These are phyloP conservation scores for Aspergillus ochraceus DNA, from an alignment of 2,329 filamentous ascomycete species.

Conservation along the genomic window DNA sequence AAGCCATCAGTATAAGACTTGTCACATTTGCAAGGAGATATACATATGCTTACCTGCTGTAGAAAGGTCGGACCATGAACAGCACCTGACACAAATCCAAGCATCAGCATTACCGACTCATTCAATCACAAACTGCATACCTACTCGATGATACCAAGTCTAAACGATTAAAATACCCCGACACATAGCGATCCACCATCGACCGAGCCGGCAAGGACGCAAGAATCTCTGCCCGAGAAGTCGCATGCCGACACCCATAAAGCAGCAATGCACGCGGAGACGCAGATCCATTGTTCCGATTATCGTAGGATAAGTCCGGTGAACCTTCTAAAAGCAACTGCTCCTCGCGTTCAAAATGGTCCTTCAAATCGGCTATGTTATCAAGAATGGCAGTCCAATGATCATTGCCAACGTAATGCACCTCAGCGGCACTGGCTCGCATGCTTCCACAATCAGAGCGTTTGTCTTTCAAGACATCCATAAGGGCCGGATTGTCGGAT, in stretches of 20 bases:
- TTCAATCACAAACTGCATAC: neutral
- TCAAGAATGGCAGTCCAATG: constrained; percentile 31
- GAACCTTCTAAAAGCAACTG: constrained; percentile 11
- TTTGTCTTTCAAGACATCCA: neutral
- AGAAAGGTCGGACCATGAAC: constrained; percentile 32
- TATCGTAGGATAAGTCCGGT: neutral
- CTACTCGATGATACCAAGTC: neutral
- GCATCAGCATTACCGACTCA: constrained; percentile 8
- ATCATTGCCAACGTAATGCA: constrained; percentile 25
- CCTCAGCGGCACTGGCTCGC: constrained; percentile 18
- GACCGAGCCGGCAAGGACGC: neutral
- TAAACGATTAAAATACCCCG: neutral
- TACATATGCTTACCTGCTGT: constrained; percentile 24
- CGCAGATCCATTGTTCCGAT: neutral
- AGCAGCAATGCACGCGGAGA: neutral
- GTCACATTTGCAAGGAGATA: constrained; percentile 8
- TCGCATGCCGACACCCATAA: neutral
- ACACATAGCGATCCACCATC: neutral
- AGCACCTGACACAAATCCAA: constrained; percentile 9
- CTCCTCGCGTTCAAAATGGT: constrained; percentile 23
- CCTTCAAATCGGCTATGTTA: constrained; percentile 26
- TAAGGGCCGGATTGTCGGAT: neutral
- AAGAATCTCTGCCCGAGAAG: neutral
- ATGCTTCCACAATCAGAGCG: constrained; percentile 23
- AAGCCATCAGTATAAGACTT: constrained; percentile 1